Evolutionary conservation across 2,329 filamentous ascomycete species (phyloP).

Genomic region (Aspergillus versicolor): DNA sequence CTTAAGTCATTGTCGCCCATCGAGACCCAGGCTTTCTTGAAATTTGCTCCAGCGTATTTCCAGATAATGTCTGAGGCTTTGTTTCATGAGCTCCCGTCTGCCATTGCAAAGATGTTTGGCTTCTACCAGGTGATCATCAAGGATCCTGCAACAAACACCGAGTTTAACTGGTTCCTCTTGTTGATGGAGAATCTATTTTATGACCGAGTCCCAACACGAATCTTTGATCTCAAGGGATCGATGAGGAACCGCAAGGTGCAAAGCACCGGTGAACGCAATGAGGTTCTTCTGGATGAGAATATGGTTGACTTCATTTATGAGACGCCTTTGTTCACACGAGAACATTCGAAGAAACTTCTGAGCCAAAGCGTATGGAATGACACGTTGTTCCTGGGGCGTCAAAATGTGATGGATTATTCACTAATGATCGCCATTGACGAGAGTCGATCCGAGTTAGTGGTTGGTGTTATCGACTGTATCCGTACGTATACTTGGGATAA

Average conservation of each 20-base stretch:
- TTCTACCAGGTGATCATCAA: conserved; percentile 98
- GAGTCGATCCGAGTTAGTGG: conserved; percentile 81
- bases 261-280: conserved; percentile 90
- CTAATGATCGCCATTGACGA: conserved; percentile 98
- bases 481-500: conserved; percentile 99
- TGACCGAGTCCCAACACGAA: conserved; percentile 82
- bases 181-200: conserved; percentile 99
- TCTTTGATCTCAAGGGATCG: conserved; percentile 94
- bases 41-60: conserved; percentile 96
- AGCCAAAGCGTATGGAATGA: conserved; percentile 95
- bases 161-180: conserved; percentile 91
- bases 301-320: conserved; percentile 99
- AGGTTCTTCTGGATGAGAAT: conserved; percentile 95
- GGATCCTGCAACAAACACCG: conserved; percentile 84
- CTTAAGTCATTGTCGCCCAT: conserved; percentile 87
- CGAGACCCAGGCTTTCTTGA: conserved; percentile 90
- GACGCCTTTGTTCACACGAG: conserved; percentile 88
- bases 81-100: conserved; percentile 91
- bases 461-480: conserved; percentile 98
- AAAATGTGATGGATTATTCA: conserved; percentile 99
- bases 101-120: conserved; percentile 98
- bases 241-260: conserved; percentile 99
- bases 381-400: conserved; percentile 87
- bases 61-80: conserved; percentile 94
- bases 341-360: conserved; percentile 93